Conservation (phyloP, 1,284 basidiomycete genomes). For the Thecaphora thlaspeos region DNA sequence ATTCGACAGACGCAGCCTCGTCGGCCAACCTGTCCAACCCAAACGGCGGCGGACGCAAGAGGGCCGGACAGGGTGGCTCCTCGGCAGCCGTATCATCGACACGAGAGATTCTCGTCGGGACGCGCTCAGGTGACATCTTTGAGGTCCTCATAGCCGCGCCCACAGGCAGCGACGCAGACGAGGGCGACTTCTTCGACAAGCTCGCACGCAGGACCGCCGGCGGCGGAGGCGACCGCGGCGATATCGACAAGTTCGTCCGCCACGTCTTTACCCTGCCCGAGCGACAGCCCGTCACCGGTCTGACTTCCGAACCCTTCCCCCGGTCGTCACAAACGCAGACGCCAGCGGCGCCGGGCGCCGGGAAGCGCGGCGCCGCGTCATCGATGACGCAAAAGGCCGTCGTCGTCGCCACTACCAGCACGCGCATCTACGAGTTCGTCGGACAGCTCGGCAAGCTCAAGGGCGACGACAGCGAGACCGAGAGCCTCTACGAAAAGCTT, state of each 20-base stretch:
- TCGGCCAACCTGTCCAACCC: neutral
- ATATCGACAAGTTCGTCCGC: slow-evolving; percentile 42
- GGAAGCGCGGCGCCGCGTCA: too few species aligned
- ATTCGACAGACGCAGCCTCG: neutral
- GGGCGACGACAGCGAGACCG: slow-evolving; percentile 66
- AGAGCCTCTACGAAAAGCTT: slow-evolving; percentile 43
- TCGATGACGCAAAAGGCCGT: slow-evolving; percentile 29
- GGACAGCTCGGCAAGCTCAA: slow-evolving; percentile 64
- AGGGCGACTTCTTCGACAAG: slow-evolving; percentile 54
- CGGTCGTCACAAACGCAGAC: neutral
- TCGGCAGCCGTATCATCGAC: slow-evolving; percentile 59
- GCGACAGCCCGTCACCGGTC: slow-evolving; percentile 47
- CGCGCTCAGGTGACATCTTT: slow-evolving; percentile 56
- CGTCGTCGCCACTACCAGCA: slow-evolving; percentile 80
- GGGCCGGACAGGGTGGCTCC: neutral
- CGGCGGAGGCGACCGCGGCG: slow-evolving; percentile 24
- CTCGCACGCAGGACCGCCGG: slow-evolving; percentile 49
- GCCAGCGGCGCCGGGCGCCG: neutral
- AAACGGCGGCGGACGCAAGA: neutral
- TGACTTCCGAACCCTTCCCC: slow-evolving; percentile 32
- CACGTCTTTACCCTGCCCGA: slow-evolving; percentile 46
- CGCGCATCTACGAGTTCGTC: slow-evolving; percentile 86
- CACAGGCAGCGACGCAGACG: slow-evolving; percentile 60
- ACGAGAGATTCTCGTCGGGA: slow-evolving; percentile 84
- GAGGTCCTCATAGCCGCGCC: slow-evolving; percentile 70